Conservation (phyloP, 441 rosid genomes). For the Gossypium lobatum region DNA sequence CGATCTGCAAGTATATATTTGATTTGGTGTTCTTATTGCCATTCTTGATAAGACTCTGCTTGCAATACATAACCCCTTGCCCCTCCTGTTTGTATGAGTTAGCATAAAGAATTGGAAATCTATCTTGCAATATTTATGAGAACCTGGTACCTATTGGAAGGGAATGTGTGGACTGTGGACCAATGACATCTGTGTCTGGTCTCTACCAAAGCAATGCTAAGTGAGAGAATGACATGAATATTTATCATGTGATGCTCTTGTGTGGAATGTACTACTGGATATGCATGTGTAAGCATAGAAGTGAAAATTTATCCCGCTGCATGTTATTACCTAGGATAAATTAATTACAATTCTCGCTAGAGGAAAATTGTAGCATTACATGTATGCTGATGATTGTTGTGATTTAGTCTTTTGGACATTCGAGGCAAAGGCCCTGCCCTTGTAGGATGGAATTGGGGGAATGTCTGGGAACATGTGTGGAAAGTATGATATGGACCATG, state of each 20-base stretch:
- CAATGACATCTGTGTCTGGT: not conserved
- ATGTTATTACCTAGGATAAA: not conserved
- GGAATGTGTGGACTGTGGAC: not conserved
- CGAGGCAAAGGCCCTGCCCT: not conserved
- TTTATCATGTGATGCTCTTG: not conserved
- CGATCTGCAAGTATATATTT: not conserved
- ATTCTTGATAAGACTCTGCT: not conserved
- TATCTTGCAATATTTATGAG: not conserved
- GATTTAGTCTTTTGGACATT: not conserved
- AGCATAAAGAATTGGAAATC: not conserved
- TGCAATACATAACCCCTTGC: not conserved
- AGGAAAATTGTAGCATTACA: not conserved
- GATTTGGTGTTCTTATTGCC: slow-evolving; percentile 7
- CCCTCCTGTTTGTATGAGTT: not conserved
- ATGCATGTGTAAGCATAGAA: not conserved
- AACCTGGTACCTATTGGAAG: not conserved
- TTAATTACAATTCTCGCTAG: not conserved
- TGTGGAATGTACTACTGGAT: not conserved
- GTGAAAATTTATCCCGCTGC: not conserved
- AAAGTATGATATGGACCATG: not conserved
- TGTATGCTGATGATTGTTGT: not conserved
- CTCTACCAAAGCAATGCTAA: not conserved
- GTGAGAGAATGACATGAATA: not conserved
- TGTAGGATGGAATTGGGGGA: not conserved
- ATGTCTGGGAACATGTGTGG: not conserved